A percentile compares a stretch with the other conserved stretches of the same genome.
Conservation (phyloP, 2,329 filamentous ascomycete species). For the Fusarium sp. region DNA sequence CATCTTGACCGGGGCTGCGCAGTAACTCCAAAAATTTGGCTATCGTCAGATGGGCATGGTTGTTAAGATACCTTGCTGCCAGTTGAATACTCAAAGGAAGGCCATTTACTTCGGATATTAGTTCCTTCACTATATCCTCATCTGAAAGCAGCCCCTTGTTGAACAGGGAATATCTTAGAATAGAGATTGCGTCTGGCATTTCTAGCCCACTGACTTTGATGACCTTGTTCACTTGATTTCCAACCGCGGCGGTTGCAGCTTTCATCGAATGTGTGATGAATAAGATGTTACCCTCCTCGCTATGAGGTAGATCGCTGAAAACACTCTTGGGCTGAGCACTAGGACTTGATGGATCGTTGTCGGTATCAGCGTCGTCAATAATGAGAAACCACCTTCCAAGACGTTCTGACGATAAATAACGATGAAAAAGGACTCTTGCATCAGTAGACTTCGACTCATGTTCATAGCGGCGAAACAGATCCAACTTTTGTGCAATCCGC, state of each 20-base stretch:
- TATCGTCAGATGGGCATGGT: not conserved
- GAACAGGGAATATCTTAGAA: not conserved
- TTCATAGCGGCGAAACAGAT: not conserved
- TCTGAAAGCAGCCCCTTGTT: not conserved
- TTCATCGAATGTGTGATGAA: not conserved
- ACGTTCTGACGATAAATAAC: not conserved
- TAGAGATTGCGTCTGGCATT: not conserved
- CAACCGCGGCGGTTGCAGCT: not conserved
- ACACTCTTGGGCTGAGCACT: no score
- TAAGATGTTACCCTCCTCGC: not conserved
- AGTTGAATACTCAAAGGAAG: not conserved
- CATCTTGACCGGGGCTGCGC: not conserved
- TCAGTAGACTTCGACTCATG: not conserved
- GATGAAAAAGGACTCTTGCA: not conserved
- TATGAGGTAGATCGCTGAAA: rapidly evolving
- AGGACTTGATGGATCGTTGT: no score
- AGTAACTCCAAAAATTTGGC: not conserved
- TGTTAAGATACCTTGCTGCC: not conserved
- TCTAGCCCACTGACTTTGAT: not conserved
- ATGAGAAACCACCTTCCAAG: not conserved
- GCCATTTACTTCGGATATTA: rapidly evolving
- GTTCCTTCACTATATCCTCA: rapidly evolving
- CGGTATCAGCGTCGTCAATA: not conserved
- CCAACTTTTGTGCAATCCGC: not conserved
- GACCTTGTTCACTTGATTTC: not conserved